phyloP scores from a whole-genome alignment of 768 basidiomycete genomes.

The Pleurotus pulmonarius region DNA sequence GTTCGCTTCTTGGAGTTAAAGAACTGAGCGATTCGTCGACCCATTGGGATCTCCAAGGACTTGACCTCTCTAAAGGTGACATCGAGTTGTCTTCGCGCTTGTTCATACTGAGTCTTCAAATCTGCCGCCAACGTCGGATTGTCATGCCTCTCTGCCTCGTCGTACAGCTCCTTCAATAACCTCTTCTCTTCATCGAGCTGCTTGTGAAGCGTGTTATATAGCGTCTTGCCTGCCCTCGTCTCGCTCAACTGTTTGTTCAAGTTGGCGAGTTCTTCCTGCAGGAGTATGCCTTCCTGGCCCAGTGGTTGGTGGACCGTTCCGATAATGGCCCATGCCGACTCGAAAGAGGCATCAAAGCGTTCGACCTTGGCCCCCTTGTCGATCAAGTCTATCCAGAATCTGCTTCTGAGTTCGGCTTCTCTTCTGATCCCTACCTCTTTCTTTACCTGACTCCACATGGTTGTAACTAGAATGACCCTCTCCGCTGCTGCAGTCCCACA shows the following conservation, averaged over 20 bases:
- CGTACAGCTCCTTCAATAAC: conserved; percentile 3
- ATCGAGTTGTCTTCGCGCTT: conserved; percentile 1
- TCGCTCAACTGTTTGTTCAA: conserved; percentile 9
- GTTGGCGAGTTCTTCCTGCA: conserved; percentile 11
- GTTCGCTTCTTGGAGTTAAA: conserved; percentile 5
- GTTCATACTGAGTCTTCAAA: conserved; percentile 3
- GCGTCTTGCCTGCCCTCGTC: conserved; percentile 6
- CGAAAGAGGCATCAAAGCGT: too few relatives aligned
- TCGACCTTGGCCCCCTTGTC: background rate
- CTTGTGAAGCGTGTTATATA: conserved; percentile 8
- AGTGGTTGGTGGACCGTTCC: background rate
- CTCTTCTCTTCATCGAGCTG: conserved; percentile 9
- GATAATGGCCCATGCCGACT: conserved; percentile 6
- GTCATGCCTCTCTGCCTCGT: conserved; percentile 5
- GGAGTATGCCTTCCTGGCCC: background rate
- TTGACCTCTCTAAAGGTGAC: conserved; percentile 9
- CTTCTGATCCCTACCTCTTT: conserved; percentile 3
- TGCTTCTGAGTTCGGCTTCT: conserved; percentile 6
- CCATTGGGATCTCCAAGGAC: conserved; percentile 4
- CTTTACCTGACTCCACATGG: conserved; percentile 40
- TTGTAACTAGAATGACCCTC: conserved; percentile 47
- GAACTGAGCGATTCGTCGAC: conserved; percentile 5
- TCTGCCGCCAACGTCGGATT: conserved; percentile 1
- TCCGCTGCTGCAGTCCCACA: conserved; percentile 41
- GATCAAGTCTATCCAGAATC: conserved; percentile 10